Evolutionary conservation across 768 basidiomycete species (phyloP), one percentile per base, ranked within the genome.

Genomic region (Mrakia blollopis): DNA sequence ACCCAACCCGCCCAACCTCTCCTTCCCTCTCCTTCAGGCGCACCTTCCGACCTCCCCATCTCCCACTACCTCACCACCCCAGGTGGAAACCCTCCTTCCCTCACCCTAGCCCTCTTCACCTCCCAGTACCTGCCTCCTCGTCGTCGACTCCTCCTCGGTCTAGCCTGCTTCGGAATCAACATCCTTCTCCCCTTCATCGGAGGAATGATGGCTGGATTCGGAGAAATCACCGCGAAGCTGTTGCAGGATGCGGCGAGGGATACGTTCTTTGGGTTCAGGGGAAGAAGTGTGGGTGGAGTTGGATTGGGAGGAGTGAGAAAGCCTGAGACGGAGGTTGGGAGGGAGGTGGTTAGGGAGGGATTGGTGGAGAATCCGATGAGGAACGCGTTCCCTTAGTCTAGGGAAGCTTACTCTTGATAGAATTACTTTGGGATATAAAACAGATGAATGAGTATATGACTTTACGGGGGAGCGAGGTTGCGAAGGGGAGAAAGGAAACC

Each of bases 101-200:
- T 78, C 77, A 78, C 77, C 5, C 77, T 78, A 67, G 72, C 77
- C 2, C 54, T 78, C 44, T 78, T 78, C 73, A 69, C 73, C 25
- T 78, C 77, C 32, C 71, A 75, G 73, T 77, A 77, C 63, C 67
- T 78, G 6, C 77, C 77, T 14, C 67, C 57, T 23, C 77, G 73
- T 6, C 72, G 73, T 30, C 67, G 77, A 14, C 32, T 74, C 65
- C 73, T 78, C n/a, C 73, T 75, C 65, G 73, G 67, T 18, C 61
- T 75, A n/a, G 77, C 77, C 39, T 74, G 77, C 73, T 54, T 78
- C 57, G 73, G 73, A 16, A 73, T 78, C 77, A 78, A 78, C 77
- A 52, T 78, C 68, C 23, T 78, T 21, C 77, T 78, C 8, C 77
- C 77, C 8, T 78, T 78, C 50, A 74, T 78, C 57, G 73, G 73